These are phyloP conservation scores for Saccharomycodes ludwigii DNA, from an alignment of 805 yeast species.

Conservation along the genomic window DNA sequence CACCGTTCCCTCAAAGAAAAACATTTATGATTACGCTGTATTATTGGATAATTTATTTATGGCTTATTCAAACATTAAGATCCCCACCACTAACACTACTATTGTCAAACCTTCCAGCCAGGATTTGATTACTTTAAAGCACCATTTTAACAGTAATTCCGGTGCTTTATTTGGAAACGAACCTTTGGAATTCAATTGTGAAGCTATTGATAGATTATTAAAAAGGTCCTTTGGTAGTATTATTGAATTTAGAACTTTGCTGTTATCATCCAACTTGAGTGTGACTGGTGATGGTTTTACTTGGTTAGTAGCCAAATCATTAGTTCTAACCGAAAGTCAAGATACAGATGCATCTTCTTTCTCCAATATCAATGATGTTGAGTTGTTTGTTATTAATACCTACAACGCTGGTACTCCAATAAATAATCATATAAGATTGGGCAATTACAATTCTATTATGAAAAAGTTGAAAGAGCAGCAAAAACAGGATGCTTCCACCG, in stretches of 20 bases:
- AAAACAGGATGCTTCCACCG: conserved; percentile 8
- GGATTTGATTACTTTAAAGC: too few species aligned
- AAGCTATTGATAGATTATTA: too few species aligned
- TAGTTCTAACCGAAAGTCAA: conserved; percentile 4
- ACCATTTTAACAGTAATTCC: too few species aligned
- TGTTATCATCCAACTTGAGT: conserved; percentile 55
- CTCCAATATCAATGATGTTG: not conserved
- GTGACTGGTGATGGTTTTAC: conserved; percentile 85
- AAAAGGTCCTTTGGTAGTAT: conserved; percentile 59
- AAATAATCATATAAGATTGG: conserved; percentile 18
- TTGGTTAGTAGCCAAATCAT: conserved; percentile 63
- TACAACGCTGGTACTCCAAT: conserved; percentile 84
- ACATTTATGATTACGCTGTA: conserved; percentile 28
- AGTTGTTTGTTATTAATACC: conserved; percentile 62
- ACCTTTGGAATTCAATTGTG: too few species aligned
- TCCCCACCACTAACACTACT: too few species aligned
- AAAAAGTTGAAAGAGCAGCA: conserved; percentile 11
- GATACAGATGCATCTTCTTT: not conserved
- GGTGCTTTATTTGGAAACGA: too few species aligned
- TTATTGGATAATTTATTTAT: conserved; percentile 26
- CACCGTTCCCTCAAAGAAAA: conserved; percentile 19
- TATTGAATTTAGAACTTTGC: conserved; percentile 58
- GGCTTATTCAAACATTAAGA: too few species aligned
- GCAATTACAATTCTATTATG: conserved; percentile 1
- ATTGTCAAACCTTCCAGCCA: too few species aligned